Conservation (phyloP, 306 rosid genomes). For the Cucurbita ficifolia region DNA sequence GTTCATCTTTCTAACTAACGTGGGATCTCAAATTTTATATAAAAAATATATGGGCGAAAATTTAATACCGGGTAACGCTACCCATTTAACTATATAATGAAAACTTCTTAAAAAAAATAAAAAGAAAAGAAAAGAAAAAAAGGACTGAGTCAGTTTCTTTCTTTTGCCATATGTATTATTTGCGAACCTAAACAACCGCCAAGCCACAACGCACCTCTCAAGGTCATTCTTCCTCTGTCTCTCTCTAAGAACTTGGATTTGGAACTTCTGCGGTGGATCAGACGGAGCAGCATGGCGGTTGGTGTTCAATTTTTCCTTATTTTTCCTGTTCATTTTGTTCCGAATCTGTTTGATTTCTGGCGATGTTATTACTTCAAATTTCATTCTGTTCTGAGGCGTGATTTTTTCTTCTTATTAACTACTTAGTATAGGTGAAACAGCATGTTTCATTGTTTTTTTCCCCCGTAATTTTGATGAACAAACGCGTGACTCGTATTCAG, state of each 20-base stretch:
- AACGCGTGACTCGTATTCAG: neutral
- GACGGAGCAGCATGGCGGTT: neutral
- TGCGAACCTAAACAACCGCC: conserved; percentile 5
- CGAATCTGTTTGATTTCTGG: neutral
- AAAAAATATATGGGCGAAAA: too few species aligned
- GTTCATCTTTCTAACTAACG: too few species aligned
- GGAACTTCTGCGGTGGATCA: neutral
- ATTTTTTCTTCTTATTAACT: neutral
- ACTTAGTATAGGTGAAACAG: neutral
- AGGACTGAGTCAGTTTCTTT: neutral
- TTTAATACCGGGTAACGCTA: too few species aligned
- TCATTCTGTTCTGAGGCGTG: neutral
- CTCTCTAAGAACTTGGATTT: neutral
- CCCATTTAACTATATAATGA: too few species aligned
- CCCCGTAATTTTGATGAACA: neutral
- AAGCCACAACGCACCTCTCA: conserved; percentile 2
- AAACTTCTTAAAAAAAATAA: too few species aligned
- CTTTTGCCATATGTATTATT: neutral
- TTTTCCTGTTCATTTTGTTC: neutral
- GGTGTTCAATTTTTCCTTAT: neutral
- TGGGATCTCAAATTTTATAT: too few species aligned
- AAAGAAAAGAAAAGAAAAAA: neutral
- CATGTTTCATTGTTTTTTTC: neutral
- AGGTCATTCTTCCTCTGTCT: neutral
- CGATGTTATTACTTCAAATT: neutral